Evolutionary conservation across 371 early-diverging fungal genomes (phyloP).

Genomic region (Smittium culicis): DNA sequence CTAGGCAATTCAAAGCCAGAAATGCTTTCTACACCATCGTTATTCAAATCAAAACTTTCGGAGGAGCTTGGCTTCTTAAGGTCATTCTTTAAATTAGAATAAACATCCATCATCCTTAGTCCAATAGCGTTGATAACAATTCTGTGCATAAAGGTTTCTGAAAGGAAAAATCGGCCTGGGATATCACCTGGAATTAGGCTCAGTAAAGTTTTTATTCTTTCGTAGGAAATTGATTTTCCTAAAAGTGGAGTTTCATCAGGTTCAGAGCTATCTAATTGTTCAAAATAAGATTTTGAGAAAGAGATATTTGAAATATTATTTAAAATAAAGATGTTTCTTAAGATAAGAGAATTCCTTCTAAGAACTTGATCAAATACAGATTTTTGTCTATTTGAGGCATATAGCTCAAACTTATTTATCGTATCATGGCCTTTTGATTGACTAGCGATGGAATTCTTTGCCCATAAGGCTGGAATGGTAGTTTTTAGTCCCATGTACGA

Average conservation of each 20-base stretch:
- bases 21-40: not conserved
- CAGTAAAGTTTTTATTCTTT: constrained; percentile 14
- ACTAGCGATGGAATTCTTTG: not conserved
- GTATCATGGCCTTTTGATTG: too few relatives aligned
- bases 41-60: not conserved
- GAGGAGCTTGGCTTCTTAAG: not conserved
- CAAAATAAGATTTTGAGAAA: not conserved
- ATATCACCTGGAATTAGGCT: constrained; percentile 27
- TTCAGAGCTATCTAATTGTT: not conserved
- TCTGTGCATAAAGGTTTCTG: constrained; percentile 30
- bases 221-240: not conserved
- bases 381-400: constrained; percentile 8
- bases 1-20: not conserved
- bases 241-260: not conserved
- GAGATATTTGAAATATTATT: not conserved
- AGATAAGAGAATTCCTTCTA: constrained; percentile 25
- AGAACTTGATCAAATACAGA: constrained; percentile 22
- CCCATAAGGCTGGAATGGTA: not conserved
- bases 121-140: constrained; percentile 10
- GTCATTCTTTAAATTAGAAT: not conserved
- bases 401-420: too few relatives aligned
- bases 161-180: constrained; percentile 24
- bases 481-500: constrained; percentile 3
- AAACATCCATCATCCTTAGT: not conserved
- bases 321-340: constrained; percentile 29